Evolutionary conservation across 208 protist genomes (phyloP), one percentile per base, ranked within the genome.

Genomic region (Vickermania spadyakhi): DNA sequence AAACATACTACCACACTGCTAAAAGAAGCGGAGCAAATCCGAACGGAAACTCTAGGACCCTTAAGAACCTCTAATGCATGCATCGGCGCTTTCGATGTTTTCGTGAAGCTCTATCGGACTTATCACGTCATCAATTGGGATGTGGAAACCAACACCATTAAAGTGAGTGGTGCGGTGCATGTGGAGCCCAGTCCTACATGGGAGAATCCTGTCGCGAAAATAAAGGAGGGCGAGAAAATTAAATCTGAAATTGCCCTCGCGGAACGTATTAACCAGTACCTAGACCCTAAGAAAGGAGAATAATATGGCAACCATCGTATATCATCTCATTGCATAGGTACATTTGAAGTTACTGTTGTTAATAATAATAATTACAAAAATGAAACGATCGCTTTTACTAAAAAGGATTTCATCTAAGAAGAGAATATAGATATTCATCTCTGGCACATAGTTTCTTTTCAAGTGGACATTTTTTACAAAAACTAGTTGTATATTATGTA

Each of bases 71-170:
- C 83, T 31, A 18, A 18, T 18, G 86, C 76, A 0, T 72, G 81
- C 5, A 91, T 94, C 42, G 84, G 73, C 14, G 83, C 87, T 1
- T 71, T 76, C 45, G 75, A 89, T 52, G 76, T 73, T n/a, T 77
- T 90, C 36, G 55, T 75, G 23, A 68, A 79, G 28, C 65, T 94
- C 25, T 69, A 75, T 1, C 75, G 87, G 5, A 62, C 91, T 41
- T 94, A 89, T 63, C 87, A 81, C 5, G 77, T 79, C 52, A 89
- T 88, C 28, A 70, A 73, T 50, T 94, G 87, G 84, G 81, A 91
- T 59, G 70, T 69, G 27, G 76, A 83, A 1, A 79, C 87, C 30
- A 68, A 80, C 30, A 67, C 82, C 21, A 94, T 91, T 51, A 70
- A 71, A n/a, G 73, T 90, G 26, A 88, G 71, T 18, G 64, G 83